These are phyloP conservation scores for Dendrostoma leiphaemia DNA, from an alignment of 2,329 filamentous ascomycete genomes.

Conservation along the genomic window DNA sequence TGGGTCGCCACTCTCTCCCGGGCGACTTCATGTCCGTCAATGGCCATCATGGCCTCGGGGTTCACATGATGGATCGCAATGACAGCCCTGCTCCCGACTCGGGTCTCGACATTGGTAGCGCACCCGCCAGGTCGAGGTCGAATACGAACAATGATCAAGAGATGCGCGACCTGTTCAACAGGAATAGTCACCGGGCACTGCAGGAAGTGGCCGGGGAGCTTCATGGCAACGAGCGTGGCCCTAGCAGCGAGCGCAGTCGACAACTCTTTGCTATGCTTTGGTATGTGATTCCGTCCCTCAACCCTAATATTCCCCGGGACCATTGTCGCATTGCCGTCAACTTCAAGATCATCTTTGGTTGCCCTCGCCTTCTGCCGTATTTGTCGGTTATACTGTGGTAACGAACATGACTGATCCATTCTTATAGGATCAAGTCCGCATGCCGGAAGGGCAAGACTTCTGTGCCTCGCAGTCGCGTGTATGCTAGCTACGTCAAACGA, in stretches of 20 bases:
- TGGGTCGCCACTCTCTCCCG: conserved; percentile 50
- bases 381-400: conserved; percentile 12
- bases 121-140: conserved; percentile 59
- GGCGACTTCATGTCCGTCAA: conserved; percentile 44
- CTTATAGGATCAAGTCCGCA: conserved; percentile 66
- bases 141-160: conserved; percentile 80
- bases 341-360: conserved; percentile 1
- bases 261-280: conserved; percentile 89
- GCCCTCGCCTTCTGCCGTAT: too few relatives aligned
- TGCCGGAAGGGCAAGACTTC: conserved; percentile 77
- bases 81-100: conserved; percentile 58
- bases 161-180: conserved; percentile 71
- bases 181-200: conserved; percentile 65
- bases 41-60: conserved; percentile 24
- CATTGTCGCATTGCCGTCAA: neutral
- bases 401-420: conserved; percentile 8
- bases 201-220: conserved; percentile 74
- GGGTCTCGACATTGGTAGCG: conserved; percentile 40
- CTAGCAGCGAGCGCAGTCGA: conserved; percentile 78
- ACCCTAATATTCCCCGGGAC: neutral
- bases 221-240: conserved; percentile 75
- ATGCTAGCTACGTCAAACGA: conserved; percentile 89
- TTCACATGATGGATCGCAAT: conserved; percentile 60
- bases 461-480: conserved; percentile 88
- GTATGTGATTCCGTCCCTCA: conserved; percentile 47